phyloP scores from a whole-genome alignment of 2,329 filamentous ascomycete genomes.

The Stachybotrys echinatus region DNA sequence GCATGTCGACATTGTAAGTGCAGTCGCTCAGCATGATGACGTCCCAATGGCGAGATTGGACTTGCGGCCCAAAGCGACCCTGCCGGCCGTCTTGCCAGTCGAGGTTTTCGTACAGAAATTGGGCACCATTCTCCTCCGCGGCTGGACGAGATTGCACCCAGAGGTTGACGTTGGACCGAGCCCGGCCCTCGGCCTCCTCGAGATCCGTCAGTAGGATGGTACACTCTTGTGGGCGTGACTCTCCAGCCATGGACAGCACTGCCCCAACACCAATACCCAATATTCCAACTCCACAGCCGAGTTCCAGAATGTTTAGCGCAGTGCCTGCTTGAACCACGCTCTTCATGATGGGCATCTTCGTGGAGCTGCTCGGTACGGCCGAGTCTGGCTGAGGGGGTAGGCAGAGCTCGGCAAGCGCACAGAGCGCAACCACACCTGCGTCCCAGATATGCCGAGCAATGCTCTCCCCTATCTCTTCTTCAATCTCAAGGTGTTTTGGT shows the following conservation, averaged over 20 bases:
- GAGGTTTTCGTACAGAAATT: constrained; percentile 41
- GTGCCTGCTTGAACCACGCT: constrained; percentile 17
- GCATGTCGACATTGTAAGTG: constrained; percentile 55
- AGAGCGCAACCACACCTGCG: constrained; percentile 42
- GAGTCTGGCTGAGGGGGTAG: constrained; percentile 16
- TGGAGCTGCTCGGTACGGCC: constrained; percentile 5
- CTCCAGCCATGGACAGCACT: constrained; percentile 19
- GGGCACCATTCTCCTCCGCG: constrained; percentile 20
- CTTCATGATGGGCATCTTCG: constrained; percentile 10
- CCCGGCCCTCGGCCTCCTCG: constrained; percentile 45
- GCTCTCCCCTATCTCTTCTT: constrained; percentile 55
- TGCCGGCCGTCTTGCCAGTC: constrained; percentile 50
- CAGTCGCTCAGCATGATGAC: constrained; percentile 53
- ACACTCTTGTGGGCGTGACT: constrained; percentile 12
- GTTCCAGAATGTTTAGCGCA: constrained; percentile 42
- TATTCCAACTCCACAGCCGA: constrained; percentile 53
- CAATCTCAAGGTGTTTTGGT: constrained; percentile 32
- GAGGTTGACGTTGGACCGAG: constrained; percentile 39
- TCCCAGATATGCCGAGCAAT: constrained; percentile 58
- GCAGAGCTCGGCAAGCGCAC: constrained; percentile 23
- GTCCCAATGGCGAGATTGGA: constrained; percentile 40
- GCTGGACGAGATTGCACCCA: constrained; percentile 12
- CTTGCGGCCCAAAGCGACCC: constrained; percentile 37
- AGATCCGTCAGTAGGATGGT: constrained; percentile 52
- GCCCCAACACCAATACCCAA: constrained; percentile 44